Base-by-base conservation (phyloP, 2,329 filamentous ascomycete genomes). In the Colletotrichum sojae region DNA sequence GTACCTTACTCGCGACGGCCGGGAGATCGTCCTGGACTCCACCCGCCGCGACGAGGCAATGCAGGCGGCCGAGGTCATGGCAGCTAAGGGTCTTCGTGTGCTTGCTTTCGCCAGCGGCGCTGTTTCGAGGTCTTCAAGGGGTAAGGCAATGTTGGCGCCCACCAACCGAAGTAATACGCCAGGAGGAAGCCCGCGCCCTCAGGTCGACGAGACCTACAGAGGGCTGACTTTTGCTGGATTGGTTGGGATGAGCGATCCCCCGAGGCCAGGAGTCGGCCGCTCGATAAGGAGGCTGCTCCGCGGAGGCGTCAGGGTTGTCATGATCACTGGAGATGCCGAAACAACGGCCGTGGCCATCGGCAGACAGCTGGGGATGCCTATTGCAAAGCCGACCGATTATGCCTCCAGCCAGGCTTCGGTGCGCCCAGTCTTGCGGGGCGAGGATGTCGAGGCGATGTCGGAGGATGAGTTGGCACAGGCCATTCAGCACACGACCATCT, bases 241-340 rank as follows among this genome's bases (percentile, higher is more conserved):
- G 31, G 94, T 98, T 31, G 96, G 96, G 55, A 99, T 99, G 95
- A 97, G 94, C 73, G 96, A 99, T 78, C 96, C 96, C 5, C 96
- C 96, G 3, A 88, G 96, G 57, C 94, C 94, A 73, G 94, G 94
- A 51, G 96, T 99, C 9, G 92, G 94, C 73, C 91, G 92, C 71
- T 94, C 95, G 6, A 98, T 99, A 73, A 89, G 94, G 73, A 91
- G 92, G 71, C 84, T 99, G 63, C 95, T 98, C 91, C 90, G 94
- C 56, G 96, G 96, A 62, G 95, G 95, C 46, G 96, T 99, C 71
- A 96, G 94, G 79, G 94, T 99, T 55, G 97, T 99, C 74, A 99
- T 99, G 96, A 98, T 99, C 73, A 99, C 96, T 10, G 96, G 96
- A 67, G 96, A 99, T 79, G 94, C 96, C 16, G 94, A 98, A 78